A percentile compares a stretch with the other conserved stretches of the same genome.
phyloP scores from a whole-genome alignment of 179 eudicot genomes.

The Drosera spatulata region DNA sequence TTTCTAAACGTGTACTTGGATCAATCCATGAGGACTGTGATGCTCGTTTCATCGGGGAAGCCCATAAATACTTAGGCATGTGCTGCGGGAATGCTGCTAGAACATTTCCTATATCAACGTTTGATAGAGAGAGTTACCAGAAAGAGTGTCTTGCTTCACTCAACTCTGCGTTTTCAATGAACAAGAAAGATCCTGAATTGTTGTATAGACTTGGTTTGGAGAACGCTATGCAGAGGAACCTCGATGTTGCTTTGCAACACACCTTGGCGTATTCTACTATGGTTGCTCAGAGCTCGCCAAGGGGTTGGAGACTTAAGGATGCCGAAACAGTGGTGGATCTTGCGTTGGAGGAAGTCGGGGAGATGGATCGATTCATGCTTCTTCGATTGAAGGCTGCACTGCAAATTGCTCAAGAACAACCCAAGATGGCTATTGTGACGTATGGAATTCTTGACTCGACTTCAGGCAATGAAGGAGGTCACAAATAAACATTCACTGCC shows the following conservation, averaged over 20 bases:
- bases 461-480: slow-evolving; percentile 39
- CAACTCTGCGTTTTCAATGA: slow-evolving; percentile 22
- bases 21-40: slow-evolving; percentile 21
- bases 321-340: slow-evolving; percentile 77
- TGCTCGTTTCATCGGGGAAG: slow-evolving; percentile 43
- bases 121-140: slow-evolving; percentile 38
- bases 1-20: slow-evolving; percentile 28
- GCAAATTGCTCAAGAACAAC: slow-evolving; percentile 60
- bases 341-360: slow-evolving; percentile 64
- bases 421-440: slow-evolving; percentile 77
- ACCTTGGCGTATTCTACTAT: slow-evolving; percentile 29
- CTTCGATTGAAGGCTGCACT: slow-evolving; percentile 61
- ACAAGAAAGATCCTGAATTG: slow-evolving; percentile 46
- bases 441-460: slow-evolving; percentile 52
- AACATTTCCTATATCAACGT: slow-evolving; percentile 31
- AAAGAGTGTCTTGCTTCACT: slow-evolving; percentile 40
- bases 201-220: slow-evolving; percentile 50
- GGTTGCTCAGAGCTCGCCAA: slow-evolving; percentile 48
- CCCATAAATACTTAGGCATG: slow-evolving; percentile 60
- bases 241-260: slow-evolving; percentile 27
- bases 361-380: slow-evolving; percentile 36
- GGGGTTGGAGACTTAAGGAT: slow-evolving; percentile 64
- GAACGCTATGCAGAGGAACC: slow-evolving; percentile 65
- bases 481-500: neutral
- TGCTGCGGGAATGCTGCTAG: slow-evolving; percentile 77